Evolutionary conservation across 1,284 basidiomycete species (phyloP), one percentile per base, ranked within the genome.

Genomic region (Cryptococcus deneoformans): DNA sequence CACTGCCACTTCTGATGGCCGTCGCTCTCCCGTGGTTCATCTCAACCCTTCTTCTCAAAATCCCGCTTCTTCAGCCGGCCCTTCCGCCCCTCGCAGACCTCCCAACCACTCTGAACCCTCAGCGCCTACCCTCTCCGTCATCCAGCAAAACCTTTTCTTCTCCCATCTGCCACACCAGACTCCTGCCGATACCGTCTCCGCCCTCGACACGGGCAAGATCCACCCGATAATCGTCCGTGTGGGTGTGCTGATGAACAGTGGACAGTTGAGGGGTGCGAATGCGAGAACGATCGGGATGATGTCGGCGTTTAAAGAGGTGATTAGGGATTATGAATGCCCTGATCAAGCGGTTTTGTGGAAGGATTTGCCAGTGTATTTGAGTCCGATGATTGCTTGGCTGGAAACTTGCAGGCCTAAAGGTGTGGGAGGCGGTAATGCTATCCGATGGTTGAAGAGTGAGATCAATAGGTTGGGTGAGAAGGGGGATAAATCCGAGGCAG

Each of bases 391-490:
- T 64, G 72, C 72, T 42, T 79, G 70, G 64, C 59, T 79, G 59
- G 77, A 79, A 60, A 62, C 62, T 29, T 78, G 77, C 62, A 60
- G 77, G 43, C 75, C 77, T 6, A 78, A 78, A 61, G 77, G 77
- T 50, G 74, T 76, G 8, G 77, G 72, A 14, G 77, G 76, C 29
- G 77, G 77, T n/a, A 78, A 78, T 64, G 77, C 76, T 12, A 78
- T 78, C 56, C 61, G 94, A 57, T 91, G 95, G 77, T 82, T 99
- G 70, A 99, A 99, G 80, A 83, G 96, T 60, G 92, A 98, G 72
- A 97, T 99, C 73, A 94, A 91, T 71, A 85, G 86, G 20, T 86
- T 92, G 48, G 89, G 92, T 67, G 94, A 98, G 77, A 82, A 92
- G 70, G 87, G 61, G 12, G 69, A 70, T 20, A 45, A 63, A 38